Conservation (phyloP, 1,284 basidiomycete genomes). For the Tetrapyrgos nigripes region DNA sequence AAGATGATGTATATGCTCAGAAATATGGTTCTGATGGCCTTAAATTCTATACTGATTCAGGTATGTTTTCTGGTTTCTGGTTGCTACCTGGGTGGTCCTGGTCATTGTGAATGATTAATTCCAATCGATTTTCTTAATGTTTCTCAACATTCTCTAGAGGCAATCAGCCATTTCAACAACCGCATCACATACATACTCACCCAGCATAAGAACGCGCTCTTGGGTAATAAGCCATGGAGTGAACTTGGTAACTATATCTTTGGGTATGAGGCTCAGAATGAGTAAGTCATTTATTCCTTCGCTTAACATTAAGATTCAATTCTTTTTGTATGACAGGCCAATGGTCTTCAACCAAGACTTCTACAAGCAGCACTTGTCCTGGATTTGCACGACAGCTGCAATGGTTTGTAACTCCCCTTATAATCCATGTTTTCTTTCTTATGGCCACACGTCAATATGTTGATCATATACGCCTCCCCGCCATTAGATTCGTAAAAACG, state of each 20-base stretch:
- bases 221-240: slow-evolving; percentile 5
- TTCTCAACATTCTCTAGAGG: background rate
- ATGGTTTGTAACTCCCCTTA: slow-evolving; percentile 14
- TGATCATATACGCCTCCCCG: background rate
- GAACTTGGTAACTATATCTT: slow-evolving; percentile 50
- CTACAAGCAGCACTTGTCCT: slow-evolving; percentile 20
- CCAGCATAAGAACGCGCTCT: slow-evolving; percentile 1
- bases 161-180: slow-evolving; percentile 2
- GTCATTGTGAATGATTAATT: background rate
- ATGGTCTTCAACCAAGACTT: slow-evolving; percentile 30
- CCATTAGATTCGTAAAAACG: slow-evolving; percentile 32
- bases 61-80: background rate
- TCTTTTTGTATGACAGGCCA: slow-evolving; percentile 13
- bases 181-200: slow-evolving; percentile 4
- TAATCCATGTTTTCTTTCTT: too few species aligned
- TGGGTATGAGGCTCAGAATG: slow-evolving; percentile 45
- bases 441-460: too few species aligned
- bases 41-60: slow-evolving; percentile 1
- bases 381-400: slow-evolving; percentile 23
- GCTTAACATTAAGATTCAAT: background rate
- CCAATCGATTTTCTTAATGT: background rate
- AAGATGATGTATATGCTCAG: background rate
- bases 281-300: background rate
- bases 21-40: background rate
- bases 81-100: background rate